Percentiles rank a stretch among this genome's conserved stretches.
Evolutionary conservation across 129 eudicot genomes (phyloP).

Genomic region (Kitagawia praeruptora): DNA sequence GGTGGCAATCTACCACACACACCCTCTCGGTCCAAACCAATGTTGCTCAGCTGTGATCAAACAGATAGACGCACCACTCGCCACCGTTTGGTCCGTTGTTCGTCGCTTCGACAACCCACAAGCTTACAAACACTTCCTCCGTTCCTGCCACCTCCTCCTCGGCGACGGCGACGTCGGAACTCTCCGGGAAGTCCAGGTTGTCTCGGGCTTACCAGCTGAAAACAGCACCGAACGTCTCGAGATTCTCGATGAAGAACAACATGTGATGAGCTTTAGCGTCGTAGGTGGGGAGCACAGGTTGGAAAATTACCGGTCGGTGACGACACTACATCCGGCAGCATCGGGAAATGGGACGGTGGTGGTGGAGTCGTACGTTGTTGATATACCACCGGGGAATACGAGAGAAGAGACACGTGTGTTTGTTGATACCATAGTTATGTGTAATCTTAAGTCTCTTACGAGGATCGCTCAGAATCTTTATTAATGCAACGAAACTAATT

Average conservation of each 20-base stretch:
- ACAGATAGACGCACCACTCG: conserved; percentile 20
- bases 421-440: conserved; percentile 20
- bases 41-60: conserved; percentile 30
- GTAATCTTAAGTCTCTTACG: conserved; percentile 22
- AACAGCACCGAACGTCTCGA: conserved; percentile 24
- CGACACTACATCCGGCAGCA: conserved; percentile 16
- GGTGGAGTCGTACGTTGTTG: conserved; percentile 27
- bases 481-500: neutral
- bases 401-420: conserved; percentile 27
- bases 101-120: conserved; percentile 34
- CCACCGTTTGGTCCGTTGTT: conserved; percentile 28
- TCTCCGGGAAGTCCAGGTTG: conserved; percentile 23
- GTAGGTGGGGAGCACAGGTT: conserved; percentile 29
- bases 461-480: conserved; percentile 28
- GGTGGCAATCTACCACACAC: conserved; percentile 20
- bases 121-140: conserved; percentile 28
- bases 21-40: conserved; percentile 17
- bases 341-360: conserved; percentile 16
- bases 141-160: conserved; percentile 23
- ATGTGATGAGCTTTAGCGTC: conserved; percentile 25
- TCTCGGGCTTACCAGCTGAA: conserved; percentile 28
- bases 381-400: conserved; percentile 21
- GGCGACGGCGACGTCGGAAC: conserved; percentile 29
- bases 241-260: conserved; percentile 30
- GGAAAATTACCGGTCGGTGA: conserved; percentile 22